Evolutionary conservation across 2,329 filamentous ascomycete species (phyloP).

Genomic region (Aspergillus carbonarius): DNA sequence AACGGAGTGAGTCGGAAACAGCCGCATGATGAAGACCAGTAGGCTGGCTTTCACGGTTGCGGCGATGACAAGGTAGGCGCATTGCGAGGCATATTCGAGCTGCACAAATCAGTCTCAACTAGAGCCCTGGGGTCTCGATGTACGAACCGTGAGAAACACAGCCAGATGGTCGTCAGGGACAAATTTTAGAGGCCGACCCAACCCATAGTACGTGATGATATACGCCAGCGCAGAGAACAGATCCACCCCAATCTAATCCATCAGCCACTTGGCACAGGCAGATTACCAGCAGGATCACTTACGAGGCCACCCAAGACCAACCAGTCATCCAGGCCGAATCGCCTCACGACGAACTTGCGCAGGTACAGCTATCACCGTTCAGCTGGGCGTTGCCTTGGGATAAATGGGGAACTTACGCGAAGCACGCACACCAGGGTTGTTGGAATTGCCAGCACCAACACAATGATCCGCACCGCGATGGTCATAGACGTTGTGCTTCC

Average conservation of each 20-base stretch:
- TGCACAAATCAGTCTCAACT: not conserved
- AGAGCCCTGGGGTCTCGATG: not conserved
- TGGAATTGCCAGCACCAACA: conserved; percentile 1
- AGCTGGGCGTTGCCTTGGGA: not conserved
- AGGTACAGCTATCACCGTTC: conserved; percentile 14
- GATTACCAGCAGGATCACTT: not conserved
- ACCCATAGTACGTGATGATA: conserved; percentile 12
- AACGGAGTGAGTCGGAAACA: conserved; percentile 6
- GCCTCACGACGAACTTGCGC: conserved; percentile 14
- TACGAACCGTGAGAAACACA: conserved; percentile 11
- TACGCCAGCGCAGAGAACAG: conserved; percentile 16
- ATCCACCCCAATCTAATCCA: conserved; percentile 7
- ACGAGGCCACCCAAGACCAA: conserved; percentile 17
- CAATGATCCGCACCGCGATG: conserved; percentile 1
- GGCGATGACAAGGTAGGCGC: conserved; percentile 8
- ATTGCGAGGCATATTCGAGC: conserved; percentile 10
- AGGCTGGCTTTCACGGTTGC: conserved; percentile 9
- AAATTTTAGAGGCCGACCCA: conserved; percentile 1
- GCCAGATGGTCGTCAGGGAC: conserved; percentile 11
- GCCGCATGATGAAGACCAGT: conserved; percentile 10
- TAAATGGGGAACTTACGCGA: not conserved
- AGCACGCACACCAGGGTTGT: conserved; percentile 3
- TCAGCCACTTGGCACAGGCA: not conserved
- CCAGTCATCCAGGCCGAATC: conserved; percentile 19
- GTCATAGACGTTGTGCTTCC: not conserved